Conservation (phyloP, 2,329 filamentous ascomycete species). For the Chrysoporthe austroafricana region DNA sequence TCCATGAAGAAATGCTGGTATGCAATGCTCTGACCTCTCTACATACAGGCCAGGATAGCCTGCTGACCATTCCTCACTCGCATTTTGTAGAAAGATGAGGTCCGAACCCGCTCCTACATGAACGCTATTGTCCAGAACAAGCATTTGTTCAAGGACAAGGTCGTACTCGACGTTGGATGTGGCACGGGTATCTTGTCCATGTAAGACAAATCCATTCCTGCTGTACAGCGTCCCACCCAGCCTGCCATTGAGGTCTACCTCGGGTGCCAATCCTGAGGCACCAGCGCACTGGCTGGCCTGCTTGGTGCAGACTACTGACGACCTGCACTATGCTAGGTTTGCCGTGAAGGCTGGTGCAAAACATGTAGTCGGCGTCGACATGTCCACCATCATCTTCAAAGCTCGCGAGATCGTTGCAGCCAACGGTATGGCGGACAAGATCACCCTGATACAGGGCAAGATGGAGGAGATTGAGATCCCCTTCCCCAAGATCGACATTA, state of each 20-base stretch:
- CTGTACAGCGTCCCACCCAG: background rate
- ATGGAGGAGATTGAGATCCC: slow-evolving; percentile 98
- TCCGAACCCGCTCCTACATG: slow-evolving; percentile 94
- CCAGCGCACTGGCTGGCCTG: background rate
- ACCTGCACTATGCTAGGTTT: slow-evolving; percentile 66
- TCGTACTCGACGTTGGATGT: slow-evolving; percentile 96
- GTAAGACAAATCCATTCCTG: slow-evolving; percentile 55
- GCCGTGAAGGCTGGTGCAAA: slow-evolving; percentile 94
- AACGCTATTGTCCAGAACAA: slow-evolving; percentile 97
- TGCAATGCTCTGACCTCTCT: slow-evolving; percentile 45
- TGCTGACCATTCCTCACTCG: slow-evolving; percentile 32
- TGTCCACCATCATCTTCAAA: slow-evolving; percentile 99
- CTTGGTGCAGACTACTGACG: slow-evolving; percentile 13
- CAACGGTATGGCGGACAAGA: slow-evolving; percentile 94
- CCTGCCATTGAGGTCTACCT: background rate
- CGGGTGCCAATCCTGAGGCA: background rate
- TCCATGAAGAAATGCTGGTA: slow-evolving; percentile 98
- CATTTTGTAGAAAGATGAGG: slow-evolving; percentile 84
- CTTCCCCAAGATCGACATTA: slow-evolving; percentile 96
- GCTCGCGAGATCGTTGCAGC: slow-evolving; percentile 89
- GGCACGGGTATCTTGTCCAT: slow-evolving; percentile 98
- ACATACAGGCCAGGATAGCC: slow-evolving; percentile 8
- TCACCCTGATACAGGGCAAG: slow-evolving; percentile 97
- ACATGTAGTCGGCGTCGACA: slow-evolving; percentile 98
- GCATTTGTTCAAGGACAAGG: slow-evolving; percentile 79